Base-by-base conservation (phyloP, 148 eudicot species). In the Chenopodium formosanum region DNA sequence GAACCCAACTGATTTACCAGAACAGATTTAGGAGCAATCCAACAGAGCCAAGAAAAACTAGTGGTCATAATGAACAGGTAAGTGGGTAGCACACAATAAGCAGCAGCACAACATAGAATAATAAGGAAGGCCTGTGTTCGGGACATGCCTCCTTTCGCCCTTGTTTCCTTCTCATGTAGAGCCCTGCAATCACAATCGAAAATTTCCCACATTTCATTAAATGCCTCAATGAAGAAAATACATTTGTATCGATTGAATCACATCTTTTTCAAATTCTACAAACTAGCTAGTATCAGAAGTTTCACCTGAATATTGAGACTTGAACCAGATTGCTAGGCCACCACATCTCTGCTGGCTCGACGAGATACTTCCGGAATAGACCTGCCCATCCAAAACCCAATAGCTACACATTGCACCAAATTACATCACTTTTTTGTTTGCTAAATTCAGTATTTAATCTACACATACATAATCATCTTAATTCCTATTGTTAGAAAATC, bases 321-420 rank as follows among this genome's bases (percentile, higher is more conserved):
- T 92, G 93, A 78, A 94, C 94, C 56, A 94, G 79, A 81, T 88
- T 91, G 48, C 48, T 1, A 4, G 93, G 98, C 98, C 98, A 94
- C 98, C 98, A 94, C 98, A 94, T 94, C 75, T 88, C 92, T 27
- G 83, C 91, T 0, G 98, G 98, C 73, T 92, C 98, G 34, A 94
- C 97, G 31, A 94, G 88, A 76, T 87, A 88, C 78, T 87, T 89
- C 31, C 97, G 84, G 80, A 94, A 94, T 22, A 94, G 56, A 72
- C 97, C 98, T 31, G 98, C 97, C 97, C 98, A 94, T 40, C 98
- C 98, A 37, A 90, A 92, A 20, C 94, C 98, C 83, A 94, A 77
- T 62, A 92, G 69, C 98, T 94, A 73, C 79, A 78, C 56, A 56
- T 32, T 73, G 56, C 52, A 46, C 16, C 53, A 50, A 50, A 17